These are phyloP conservation scores for Phytophthora macrochlamydospora DNA, from an alignment of 352 stramenopile genomes.

Conservation along the genomic window DNA sequence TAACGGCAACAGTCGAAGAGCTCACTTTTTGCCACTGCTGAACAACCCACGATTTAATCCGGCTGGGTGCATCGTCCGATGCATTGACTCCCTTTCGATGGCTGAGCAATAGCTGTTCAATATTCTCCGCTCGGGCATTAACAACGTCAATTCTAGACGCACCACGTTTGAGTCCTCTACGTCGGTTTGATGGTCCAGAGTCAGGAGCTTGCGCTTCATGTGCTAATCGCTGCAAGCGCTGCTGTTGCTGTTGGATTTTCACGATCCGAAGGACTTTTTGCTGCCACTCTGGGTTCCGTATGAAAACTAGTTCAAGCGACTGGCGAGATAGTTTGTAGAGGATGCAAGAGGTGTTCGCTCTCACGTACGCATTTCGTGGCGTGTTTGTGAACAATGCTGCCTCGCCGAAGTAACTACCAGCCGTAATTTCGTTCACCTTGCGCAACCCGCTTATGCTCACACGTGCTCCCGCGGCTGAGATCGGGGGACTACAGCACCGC, in stretches of 20 bases:
- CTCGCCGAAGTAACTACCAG: constrained; percentile 66
- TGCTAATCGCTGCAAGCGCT: constrained; percentile 47
- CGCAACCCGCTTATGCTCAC: constrained; percentile 29
- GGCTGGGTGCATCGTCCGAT: constrained; percentile 6
- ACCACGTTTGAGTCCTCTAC: constrained; percentile 26
- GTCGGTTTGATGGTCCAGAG: constrained; percentile 12
- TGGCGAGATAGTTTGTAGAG: constrained; percentile 59
- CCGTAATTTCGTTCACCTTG: constrained; percentile 69
- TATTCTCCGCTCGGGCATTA: constrained; percentile 52
- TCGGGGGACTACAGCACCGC: constrained; percentile 6
- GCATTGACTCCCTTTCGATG: constrained; percentile 20
- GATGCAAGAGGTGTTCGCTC: constrained; percentile 68
- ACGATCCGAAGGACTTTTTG: constrained; percentile 66
- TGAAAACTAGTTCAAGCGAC: constrained; percentile 65
- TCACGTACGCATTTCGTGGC: constrained; percentile 59
- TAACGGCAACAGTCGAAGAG: constrained; percentile 6
- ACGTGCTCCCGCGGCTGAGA: constrained; percentile 3
- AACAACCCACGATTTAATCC: constrained; percentile 17
- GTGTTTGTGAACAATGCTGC: constrained; percentile 61
- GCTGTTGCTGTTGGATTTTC: constrained; percentile 70
- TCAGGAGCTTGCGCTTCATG: constrained; percentile 43
- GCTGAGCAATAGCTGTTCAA: constrained; percentile 54
- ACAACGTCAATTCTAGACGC: constrained; percentile 50
- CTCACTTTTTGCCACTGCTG: constrained; percentile 22
- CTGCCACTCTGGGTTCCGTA: constrained; percentile 67